Evolutionary conservation across 148 eudicot species (phyloP).

Genomic region (Chenopodium album): DNA sequence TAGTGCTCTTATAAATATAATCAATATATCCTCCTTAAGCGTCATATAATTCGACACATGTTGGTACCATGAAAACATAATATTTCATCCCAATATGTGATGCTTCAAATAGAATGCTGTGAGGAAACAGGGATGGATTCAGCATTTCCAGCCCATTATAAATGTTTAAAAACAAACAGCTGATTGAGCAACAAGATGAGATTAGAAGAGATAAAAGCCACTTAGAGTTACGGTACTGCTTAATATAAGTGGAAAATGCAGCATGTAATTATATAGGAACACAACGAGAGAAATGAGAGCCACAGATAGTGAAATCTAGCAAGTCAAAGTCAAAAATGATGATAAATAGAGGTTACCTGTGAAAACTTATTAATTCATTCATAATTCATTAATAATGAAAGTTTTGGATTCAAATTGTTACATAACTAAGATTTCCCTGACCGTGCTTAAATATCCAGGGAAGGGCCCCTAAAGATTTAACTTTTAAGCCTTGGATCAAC

Average conservation of each 20-base stretch:
- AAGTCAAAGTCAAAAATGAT: not conserved
- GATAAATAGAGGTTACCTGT: not conserved
- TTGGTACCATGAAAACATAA: not conserved
- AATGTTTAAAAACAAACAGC: no score
- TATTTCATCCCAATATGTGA: not conserved
- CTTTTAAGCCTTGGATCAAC: not conserved
- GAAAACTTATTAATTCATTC: not conserved
- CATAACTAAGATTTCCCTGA: not conserved
- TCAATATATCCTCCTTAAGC: not conserved
- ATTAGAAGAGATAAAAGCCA: no score
- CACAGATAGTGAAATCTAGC: not conserved
- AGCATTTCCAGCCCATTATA: no score
- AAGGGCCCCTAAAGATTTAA: not conserved
- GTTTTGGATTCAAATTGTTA: not conserved
- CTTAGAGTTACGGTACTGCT: not conserved
- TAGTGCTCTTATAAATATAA: not conserved
- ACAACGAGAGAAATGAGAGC: not conserved
- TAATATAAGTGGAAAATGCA: not conserved
- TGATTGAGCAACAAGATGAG: no score
- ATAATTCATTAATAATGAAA: not conserved
- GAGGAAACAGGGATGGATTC: not conserved
- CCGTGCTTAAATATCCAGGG: constrained; percentile 4
- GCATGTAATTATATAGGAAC: not conserved
- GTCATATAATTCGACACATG: not conserved
- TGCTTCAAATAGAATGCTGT: not conserved